These are phyloP conservation scores for Kwoniella shivajii DNA, from an alignment of 1,284 basidiomycete genomes.

Conservation along the genomic window DNA sequence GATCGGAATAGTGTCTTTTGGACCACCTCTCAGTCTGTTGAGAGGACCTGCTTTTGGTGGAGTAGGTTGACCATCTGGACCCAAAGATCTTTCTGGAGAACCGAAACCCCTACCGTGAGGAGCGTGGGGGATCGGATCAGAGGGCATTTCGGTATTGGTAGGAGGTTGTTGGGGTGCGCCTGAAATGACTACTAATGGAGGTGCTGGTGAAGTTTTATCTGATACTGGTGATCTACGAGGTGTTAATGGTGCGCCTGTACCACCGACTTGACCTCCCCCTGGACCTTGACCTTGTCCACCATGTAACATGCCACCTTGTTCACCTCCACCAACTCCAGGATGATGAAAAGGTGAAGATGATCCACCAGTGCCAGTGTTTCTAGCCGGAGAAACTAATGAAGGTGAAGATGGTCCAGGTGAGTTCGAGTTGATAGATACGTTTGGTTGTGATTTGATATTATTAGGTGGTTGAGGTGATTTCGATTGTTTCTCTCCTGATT, in stretches of 20 bases:
- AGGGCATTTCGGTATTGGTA: slow-evolving; percentile 61
- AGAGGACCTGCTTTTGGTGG: slow-evolving; percentile 57
- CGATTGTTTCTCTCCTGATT: slow-evolving; percentile 46
- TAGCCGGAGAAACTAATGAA: slow-evolving; percentile 30
- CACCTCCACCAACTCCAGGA: neutral
- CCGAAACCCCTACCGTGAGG: slow-evolving; percentile 54
- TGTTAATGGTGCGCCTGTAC: slow-evolving; percentile 52
- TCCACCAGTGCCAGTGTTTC: neutral
- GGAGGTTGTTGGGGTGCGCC: slow-evolving; percentile 51
- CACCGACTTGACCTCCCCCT: slow-evolving; percentile 34
- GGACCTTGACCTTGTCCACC: neutral
- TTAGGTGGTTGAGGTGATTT: slow-evolving; percentile 52
- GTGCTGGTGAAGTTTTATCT: slow-evolving; percentile 60
- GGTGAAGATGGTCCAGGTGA: slow-evolving; percentile 48
- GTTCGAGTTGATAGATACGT: slow-evolving; percentile 63
- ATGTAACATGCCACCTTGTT: neutral
- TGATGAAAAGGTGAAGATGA: neutral
- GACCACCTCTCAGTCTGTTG: slow-evolving; percentile 51
- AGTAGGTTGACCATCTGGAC: slow-evolving; percentile 48
- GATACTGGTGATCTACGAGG: slow-evolving; percentile 48
- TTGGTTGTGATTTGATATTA: slow-evolving; percentile 60
- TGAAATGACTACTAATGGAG: slow-evolving; percentile 87
- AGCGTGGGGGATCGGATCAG: slow-evolving; percentile 63
- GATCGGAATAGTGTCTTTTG: slow-evolving; percentile 93
- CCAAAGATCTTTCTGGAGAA: slow-evolving; percentile 43